A percentile compares a stretch with the other conserved stretches of the same genome.
These are phyloP conservation scores for Corchorus olitorius DNA, from an alignment of 345 rosid species.

Conservation along the genomic window DNA sequence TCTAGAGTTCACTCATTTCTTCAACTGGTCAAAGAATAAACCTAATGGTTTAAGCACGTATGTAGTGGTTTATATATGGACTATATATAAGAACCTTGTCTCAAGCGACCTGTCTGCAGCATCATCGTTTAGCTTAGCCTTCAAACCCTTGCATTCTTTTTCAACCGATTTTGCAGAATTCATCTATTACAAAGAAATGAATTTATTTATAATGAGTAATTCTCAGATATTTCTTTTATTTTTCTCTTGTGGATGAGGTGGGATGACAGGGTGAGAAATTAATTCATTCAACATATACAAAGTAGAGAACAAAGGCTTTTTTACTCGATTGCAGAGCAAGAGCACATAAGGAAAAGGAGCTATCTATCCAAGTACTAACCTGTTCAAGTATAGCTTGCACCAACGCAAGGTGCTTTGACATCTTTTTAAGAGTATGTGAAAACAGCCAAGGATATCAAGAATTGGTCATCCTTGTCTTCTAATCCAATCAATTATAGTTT, in stretches of 20 bases:
- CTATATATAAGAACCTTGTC: constrained; percentile 36
- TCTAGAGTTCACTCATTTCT: constrained; percentile 54
- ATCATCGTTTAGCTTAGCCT: constrained; percentile 71
- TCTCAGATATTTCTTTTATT: background rate
- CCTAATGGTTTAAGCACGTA: constrained; percentile 3
- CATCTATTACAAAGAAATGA: constrained; percentile 38
- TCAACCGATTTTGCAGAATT: constrained; percentile 81
- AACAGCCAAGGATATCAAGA: constrained; percentile 24
- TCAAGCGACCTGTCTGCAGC: constrained; percentile 69
- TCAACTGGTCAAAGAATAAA: constrained; percentile 48
- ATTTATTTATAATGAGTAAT: background rate
- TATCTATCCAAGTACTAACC: constrained; percentile 36
- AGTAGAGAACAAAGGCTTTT: background rate
- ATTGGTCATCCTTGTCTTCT: constrained; percentile 12
- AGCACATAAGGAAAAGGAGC: background rate
- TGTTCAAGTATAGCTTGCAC: constrained; percentile 78
- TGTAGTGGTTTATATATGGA: constrained; percentile 7
- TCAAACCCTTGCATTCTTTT: constrained; percentile 68
- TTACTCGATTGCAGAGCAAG: constrained; percentile 14
- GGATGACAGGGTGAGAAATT: background rate
- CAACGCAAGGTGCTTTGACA: constrained; percentile 70
- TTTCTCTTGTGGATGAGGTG: background rate
- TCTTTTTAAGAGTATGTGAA: constrained; percentile 66
- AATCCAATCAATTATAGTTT: background rate
- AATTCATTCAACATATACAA: background rate